These are phyloP conservation scores for Myxozyma neotropica DNA, from an alignment of 805 yeast genomes.

Conservation along the genomic window DNA sequence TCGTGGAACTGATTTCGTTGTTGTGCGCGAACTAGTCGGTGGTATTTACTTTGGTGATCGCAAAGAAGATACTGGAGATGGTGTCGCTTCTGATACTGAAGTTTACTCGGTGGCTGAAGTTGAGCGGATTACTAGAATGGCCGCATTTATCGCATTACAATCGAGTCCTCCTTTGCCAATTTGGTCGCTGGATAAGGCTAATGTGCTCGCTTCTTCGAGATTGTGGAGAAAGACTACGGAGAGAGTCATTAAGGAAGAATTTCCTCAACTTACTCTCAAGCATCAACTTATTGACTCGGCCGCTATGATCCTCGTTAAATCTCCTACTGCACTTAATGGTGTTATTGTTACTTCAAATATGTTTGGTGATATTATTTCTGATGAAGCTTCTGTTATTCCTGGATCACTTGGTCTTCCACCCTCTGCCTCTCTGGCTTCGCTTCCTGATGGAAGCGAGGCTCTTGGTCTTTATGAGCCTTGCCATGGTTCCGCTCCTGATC, in stretches of 20 bases:
- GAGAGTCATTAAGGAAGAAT: conserved; percentile 79
- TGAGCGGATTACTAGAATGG: conserved; percentile 96
- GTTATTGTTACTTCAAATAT: conserved; percentile 89
- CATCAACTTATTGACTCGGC: conserved; percentile 98
- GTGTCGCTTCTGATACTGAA: conserved; percentile 92
- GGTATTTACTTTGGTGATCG: conserved; percentile 98
- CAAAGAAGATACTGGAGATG: conserved; percentile 84
- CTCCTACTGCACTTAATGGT: conserved; percentile 90
- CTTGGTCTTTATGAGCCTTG: conserved; percentile 98
- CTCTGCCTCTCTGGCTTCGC: conserved; percentile 93
- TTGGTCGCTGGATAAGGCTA: conserved; percentile 97
- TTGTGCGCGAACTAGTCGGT: conserved; percentile 95
- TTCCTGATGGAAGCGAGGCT: conserved; percentile 92
- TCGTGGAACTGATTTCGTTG: conserved; percentile 86
- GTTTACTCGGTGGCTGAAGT: conserved; percentile 89
- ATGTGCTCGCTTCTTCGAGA: conserved; percentile 93
- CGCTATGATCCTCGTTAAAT: conserved; percentile 94
- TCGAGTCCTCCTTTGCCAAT: conserved; percentile 90
- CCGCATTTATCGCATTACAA: conserved; percentile 94
- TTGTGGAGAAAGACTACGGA: conserved; percentile 95
- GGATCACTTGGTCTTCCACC: conserved; percentile 96
- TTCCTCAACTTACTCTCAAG: conserved; percentile 82
- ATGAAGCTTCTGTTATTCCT: conserved; percentile 97
- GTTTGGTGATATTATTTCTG: conserved; percentile 98
- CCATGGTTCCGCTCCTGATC: conserved; percentile 98